These are phyloP conservation scores for Pichia sp. DNA, from an alignment of 1,139 yeast genomes.

Conservation along the genomic window DNA sequence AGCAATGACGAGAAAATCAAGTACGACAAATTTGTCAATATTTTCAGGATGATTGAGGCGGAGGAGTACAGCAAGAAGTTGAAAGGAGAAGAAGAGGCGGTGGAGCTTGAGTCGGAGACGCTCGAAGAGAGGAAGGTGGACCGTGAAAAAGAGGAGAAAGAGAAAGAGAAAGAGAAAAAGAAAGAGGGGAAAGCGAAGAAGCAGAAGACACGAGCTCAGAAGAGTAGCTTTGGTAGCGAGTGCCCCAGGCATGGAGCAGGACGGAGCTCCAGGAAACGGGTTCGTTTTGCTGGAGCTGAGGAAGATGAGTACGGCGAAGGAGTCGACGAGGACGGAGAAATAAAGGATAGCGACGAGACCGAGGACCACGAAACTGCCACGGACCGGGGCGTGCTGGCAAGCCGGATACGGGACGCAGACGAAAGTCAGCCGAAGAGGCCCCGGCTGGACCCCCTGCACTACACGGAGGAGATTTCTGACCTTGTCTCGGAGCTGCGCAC, in stretches of 20 bases:
- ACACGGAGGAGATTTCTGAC: not conserved
- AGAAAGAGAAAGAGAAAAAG: not conserved
- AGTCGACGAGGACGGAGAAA: no score
- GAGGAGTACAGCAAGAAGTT: not conserved
- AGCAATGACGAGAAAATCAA: not conserved
- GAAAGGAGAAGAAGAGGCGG: not conserved
- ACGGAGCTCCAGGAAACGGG: not conserved
- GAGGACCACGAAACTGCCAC: no score
- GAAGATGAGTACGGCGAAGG: not conserved
- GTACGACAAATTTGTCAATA: not conserved
- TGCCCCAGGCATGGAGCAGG: not conserved
- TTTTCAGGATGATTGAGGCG: not conserved
- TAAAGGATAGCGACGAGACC: no score
- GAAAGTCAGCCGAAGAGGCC: no score
- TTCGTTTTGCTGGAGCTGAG: not conserved
- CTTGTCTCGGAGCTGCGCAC: not conserved
- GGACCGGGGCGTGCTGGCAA: no score
- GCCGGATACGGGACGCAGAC: no score
- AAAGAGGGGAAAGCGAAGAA: not conserved
- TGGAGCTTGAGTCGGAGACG: no score
- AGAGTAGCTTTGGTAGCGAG: not conserved
- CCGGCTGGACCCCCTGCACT: no score
- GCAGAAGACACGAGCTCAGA: not conserved
- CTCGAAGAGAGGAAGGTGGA: no score
- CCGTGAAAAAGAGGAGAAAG: no score